Base-by-base conservation (phyloP, 1,139 yeast genomes). In the Candida tetrigidarum region DNA sequence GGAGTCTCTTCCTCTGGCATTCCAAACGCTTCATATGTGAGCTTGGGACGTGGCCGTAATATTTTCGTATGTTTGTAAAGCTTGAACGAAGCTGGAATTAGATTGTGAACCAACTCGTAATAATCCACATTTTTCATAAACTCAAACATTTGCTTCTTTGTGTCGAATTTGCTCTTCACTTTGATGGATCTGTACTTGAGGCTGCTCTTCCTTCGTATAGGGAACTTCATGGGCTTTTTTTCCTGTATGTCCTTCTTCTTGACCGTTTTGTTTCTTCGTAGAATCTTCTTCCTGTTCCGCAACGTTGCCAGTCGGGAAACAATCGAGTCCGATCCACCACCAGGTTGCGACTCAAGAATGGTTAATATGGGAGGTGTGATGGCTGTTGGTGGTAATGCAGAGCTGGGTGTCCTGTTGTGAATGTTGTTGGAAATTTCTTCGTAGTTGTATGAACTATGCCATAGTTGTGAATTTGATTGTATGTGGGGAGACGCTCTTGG, bases 201-300 rank as follows among this genome's bases (percentile, higher is more conserved):
- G 0, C 78, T 71, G 4, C 63, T 63, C 37, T 61, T 62, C 33
- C 77, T 51, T 40, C 56, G 62, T 2, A 71, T 74, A 2, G 77
- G 76, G 48, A 72, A 73, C 8, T 59, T 46, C 41, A 65, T 69
- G 36, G 19, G 28, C 25, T 39, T 37, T 10, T 41, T 27, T 8
- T 43, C 41, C n/a, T 51, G 53, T 10, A 59, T 33, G 8, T 58
- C 58, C n/a, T 48, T 50, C 34, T 55, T 63, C 29, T 57, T 57
- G 3, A 65, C 55, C 49, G 68, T 68, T 43, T 54, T 64, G 48
- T 65, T 69, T 42, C 78, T 54, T 23, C 54, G 54, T 27, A 62
- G 58, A 6, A 71, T 64, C 20, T 54, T 55, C 43, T 66, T 62
- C 38, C 74, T 53, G 45, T 65, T 63, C 38, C 72, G 50, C 3